These are phyloP conservation scores for Venturia oleaginea DNA, from an alignment of 2,329 filamentous ascomycete genomes.

Conservation along the genomic window DNA sequence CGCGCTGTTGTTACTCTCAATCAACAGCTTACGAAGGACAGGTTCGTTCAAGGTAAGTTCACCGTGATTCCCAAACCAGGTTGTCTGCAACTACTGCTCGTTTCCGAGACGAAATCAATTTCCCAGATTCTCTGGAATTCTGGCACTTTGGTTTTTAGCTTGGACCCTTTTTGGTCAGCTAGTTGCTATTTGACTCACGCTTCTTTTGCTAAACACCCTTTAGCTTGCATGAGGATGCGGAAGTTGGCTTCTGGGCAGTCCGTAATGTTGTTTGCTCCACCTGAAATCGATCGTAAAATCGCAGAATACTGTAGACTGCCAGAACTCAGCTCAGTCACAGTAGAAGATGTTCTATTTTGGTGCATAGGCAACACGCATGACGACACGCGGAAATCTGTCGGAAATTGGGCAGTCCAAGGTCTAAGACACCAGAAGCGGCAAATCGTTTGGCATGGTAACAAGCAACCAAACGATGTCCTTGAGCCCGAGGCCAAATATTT, in stretches of 20 bases:
- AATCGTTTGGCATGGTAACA: background rate
- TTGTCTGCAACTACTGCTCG: no score
- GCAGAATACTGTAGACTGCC: background rate
- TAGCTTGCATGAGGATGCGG: conserved; percentile 63
- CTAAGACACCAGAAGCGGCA: background rate
- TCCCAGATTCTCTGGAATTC: no score
- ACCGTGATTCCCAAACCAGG: no score
- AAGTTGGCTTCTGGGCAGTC: conserved; percentile 59
- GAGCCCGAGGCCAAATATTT: background rate
- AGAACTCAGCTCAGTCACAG: conserved; percentile 21
- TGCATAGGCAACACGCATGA: background rate
- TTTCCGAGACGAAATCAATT: no score
- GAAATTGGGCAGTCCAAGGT: background rate
- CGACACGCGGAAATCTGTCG: background rate
- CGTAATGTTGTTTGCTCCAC: conserved; percentile 50
- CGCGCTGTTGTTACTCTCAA: conserved; percentile 61
- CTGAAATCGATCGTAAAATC: conserved; percentile 43
- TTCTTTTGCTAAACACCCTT: no score
- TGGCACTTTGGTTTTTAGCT: no score
- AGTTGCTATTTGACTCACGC: no score
- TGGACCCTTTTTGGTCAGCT: no score
- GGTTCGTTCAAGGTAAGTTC: conserved; percentile 53
- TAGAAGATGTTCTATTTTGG: background rate
- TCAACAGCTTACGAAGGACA: conserved; percentile 56
- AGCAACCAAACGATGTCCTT: background rate